Base-by-base conservation (phyloP, 352 stramenopile genomes). In the Phytophthora podocarpi region DNA sequence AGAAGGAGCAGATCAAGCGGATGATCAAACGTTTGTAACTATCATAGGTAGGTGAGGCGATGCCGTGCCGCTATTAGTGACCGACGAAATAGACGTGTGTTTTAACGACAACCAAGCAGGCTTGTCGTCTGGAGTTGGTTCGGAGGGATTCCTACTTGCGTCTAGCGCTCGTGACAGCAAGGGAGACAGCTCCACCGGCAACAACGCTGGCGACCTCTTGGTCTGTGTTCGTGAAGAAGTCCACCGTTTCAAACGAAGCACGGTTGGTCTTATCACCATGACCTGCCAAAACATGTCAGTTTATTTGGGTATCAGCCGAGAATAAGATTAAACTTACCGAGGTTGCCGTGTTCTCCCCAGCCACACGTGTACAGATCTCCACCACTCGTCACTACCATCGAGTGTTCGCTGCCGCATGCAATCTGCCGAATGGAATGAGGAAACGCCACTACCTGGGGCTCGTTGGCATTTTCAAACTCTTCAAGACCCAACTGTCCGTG, bases 311-410 rank as follows among this genome's bases (percentile, higher is more conserved):
- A 43, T 20, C 15, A 21, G 6, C 5, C 3, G 35, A 49, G 18
- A 46, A 39, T 9, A 13, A 40, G 20, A 27, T 40, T 2, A 30
- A 27, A 76, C 71, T 15, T 70, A 93, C 86, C 86, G 0, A 95
- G 72, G 36, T 95, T 95, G 35, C 86, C 86, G 52, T 95, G 86
- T 55, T 95, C 86, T 32, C 82, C 82, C 86, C 86, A 95, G 3
- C 86, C 86, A 49, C 84, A 91, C 2, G 84, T 87, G 50, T 86
- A 93, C 5, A 95, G 49, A n/a, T 80, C 66, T 12, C 84, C 82
- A 26, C 28, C 47, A 9, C 57, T 46, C 11, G 75, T 88, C 30
- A 82, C 62, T 0, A 91, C 75, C 45, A 95, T 72, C 1, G 74
- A 54, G 54, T 95, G 84, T 37, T 95, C 86, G 15, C 84, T 93